Percentiles rank a stretch among this genome's conserved stretches.
These are phyloP conservation scores for Solanum hybrid DNA, from an alignment of 305 asterid genomes.

Conservation along the genomic window DNA sequence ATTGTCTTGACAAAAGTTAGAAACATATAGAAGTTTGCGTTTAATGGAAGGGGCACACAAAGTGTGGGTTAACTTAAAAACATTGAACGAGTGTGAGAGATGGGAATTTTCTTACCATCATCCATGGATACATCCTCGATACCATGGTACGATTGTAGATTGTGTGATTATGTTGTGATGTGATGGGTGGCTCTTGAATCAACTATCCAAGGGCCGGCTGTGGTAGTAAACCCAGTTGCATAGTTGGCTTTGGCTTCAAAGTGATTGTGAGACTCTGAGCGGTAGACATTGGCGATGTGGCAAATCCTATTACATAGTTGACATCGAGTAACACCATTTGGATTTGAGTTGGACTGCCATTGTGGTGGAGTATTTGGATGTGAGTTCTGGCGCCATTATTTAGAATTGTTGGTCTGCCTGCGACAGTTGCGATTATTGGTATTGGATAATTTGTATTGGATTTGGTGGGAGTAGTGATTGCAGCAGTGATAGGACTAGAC, in stretches of 20 bases:
- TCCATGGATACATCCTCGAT: not conserved
- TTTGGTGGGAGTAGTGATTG: not conserved
- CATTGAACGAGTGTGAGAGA: not conserved
- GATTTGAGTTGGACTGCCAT: not conserved
- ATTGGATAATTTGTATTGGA: not conserved
- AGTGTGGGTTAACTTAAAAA: not conserved
- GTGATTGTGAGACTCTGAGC: not conserved
- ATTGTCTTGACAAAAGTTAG: no score
- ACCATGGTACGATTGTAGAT: not conserved
- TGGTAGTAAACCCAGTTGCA: not conserved
- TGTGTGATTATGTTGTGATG: not conserved
- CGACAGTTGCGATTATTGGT: no score
- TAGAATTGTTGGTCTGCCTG: not conserved
- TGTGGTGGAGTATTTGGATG: not conserved
- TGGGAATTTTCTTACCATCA: not conserved
- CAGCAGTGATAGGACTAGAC: not conserved
- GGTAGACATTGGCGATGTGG: not conserved
- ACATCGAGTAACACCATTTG: not conserved
- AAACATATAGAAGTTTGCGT: not conserved
- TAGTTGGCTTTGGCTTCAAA: not conserved
- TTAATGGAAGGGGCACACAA: not conserved
- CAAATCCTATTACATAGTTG: not conserved
- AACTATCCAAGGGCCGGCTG: not conserved
- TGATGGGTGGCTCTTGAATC: not conserved
- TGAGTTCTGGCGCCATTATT: not conserved